Evolutionary conservation across 768 basidiomycete genomes (phyloP).

Genomic region (Tylopilus sp.): DNA sequence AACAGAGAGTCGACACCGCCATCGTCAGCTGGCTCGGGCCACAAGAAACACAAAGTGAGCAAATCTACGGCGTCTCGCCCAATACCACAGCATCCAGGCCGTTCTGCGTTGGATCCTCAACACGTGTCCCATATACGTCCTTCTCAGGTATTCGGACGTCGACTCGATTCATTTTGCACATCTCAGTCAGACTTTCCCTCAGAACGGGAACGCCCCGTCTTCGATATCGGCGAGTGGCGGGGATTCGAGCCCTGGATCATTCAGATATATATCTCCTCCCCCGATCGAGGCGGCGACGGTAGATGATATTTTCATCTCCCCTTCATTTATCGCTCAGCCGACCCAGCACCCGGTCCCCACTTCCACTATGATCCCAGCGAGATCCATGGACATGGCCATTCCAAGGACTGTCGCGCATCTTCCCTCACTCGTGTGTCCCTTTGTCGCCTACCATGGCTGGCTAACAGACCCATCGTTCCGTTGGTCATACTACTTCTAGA

Average conservation of each 20-base stretch:
- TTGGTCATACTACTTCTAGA: conserved; percentile 9
- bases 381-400: conserved; percentile 15
- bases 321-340: conserved; percentile 10
- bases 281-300: conserved; percentile 16
- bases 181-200: conserved; percentile 11
- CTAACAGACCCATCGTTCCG: background rate
- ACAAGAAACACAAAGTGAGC: conserved; percentile 14
- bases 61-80: conserved; percentile 8
- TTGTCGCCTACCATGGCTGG: background rate
- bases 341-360: conserved; percentile 8
- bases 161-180: background rate
- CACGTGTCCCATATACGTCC: conserved; percentile 1
- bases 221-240: conserved; percentile 10
- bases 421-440: conserved; percentile 7
- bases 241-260: conserved; percentile 7
- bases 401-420: conserved; percentile 2
- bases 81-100: conserved; percentile 1
- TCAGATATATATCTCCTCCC: conserved; percentile 5
- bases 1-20: background rate
- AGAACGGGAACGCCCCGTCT: conserved; percentile 16
- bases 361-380: background rate
- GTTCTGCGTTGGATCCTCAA: conserved; percentile 10
- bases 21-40: background rate
- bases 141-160: conserved; percentile 14
- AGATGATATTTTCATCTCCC: conserved; percentile 2